Conservation (phyloP, 495 filamentous ascomycete species). For the Trichoderma asperelloides region DNA sequence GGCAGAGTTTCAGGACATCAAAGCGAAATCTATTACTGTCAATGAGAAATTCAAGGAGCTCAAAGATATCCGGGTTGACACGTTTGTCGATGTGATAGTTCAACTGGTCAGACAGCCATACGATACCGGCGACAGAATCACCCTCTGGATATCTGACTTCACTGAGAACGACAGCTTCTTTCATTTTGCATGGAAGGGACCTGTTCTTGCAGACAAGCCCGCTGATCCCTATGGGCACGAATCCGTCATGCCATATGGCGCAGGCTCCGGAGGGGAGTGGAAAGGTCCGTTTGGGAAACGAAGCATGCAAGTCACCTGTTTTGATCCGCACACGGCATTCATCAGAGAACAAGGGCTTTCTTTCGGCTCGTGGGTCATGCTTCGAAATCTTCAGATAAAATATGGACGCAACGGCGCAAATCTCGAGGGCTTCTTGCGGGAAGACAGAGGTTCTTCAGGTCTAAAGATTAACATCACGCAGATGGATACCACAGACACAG, state of each 20-base stretch:
- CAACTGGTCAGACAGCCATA: slow-evolving; percentile 62
- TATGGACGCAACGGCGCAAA: slow-evolving; percentile 36
- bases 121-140: slow-evolving; percentile 36
- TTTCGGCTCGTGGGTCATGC: slow-evolving; percentile 49
- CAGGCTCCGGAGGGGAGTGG: slow-evolving; percentile 39
- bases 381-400: slow-evolving; percentile 70
- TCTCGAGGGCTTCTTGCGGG: slow-evolving; percentile 66
- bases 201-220: slow-evolving; percentile 22
- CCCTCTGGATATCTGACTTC: slow-evolving; percentile 82
- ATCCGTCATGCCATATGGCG: not conserved
- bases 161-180: slow-evolving; percentile 57
- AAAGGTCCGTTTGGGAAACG: slow-evolving; percentile 68
- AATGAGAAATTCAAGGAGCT: slow-evolving; percentile 56
- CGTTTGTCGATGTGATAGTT: slow-evolving; percentile 64
- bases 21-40: slow-evolving; percentile 27
- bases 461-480: slow-evolving; percentile 45
- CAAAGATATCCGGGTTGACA: slow-evolving; percentile 47
- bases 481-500: slow-evolving; percentile 26
- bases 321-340: slow-evolving; percentile 54
- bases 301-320: slow-evolving; percentile 64
- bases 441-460: slow-evolving; percentile 41
- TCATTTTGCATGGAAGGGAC: slow-evolving; percentile 41
- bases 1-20: slow-evolving; percentile 35
- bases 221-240: slow-evolving; percentile 26
- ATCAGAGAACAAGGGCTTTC: slow-evolving; percentile 26